Evolutionary conservation across 1,284 basidiomycete species (phyloP).

Genomic region (Naganishia sp.): DNA sequence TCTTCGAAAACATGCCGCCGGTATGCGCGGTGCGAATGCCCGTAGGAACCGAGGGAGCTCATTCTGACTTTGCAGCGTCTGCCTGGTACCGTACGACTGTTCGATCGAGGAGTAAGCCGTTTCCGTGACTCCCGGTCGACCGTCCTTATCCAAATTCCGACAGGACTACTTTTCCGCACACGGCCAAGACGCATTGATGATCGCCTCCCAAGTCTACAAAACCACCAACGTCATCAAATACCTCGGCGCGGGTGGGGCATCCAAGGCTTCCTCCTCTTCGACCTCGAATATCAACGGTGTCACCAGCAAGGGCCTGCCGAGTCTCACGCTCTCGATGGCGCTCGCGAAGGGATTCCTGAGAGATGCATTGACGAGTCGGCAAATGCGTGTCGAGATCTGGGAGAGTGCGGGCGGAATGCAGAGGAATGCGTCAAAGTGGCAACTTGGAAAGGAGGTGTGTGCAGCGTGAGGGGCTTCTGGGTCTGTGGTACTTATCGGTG

Average conservation of each 20-base stretch:
- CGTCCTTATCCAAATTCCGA: background rate
- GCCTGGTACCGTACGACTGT: constrained; percentile 71
- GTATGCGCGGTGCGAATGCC: constrained; percentile 35
- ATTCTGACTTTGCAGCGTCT: constrained; percentile 44
- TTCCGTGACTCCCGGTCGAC: background rate
- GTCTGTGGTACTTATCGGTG: too few species aligned
- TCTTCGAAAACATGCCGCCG: constrained; percentile 66
- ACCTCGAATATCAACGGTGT: constrained; percentile 33
- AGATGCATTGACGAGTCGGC: constrained; percentile 84
- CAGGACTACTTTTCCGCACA: constrained; percentile 86
- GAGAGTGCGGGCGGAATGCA: constrained; percentile 66
- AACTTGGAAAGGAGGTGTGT: constrained; percentile 73
- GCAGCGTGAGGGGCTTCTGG: constrained; percentile 2
- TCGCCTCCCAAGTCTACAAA: constrained; percentile 76
- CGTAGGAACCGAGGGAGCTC: background rate
- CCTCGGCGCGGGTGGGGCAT: constrained; percentile 58
- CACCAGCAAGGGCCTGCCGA: constrained; percentile 61
- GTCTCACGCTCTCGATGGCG: constrained; percentile 73
- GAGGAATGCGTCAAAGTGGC: constrained; percentile 73
- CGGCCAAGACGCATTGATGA: constrained; percentile 81
- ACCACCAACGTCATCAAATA: constrained; percentile 84
- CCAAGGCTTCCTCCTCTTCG: constrained; percentile 34
- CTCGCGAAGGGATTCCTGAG: constrained; percentile 85
- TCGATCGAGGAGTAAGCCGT: constrained; percentile 63
- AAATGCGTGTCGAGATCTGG: constrained; percentile 94